These are phyloP conservation scores for Flaveria brownii DNA, from an alignment of 129 eudicot species.

Conservation along the genomic window DNA sequence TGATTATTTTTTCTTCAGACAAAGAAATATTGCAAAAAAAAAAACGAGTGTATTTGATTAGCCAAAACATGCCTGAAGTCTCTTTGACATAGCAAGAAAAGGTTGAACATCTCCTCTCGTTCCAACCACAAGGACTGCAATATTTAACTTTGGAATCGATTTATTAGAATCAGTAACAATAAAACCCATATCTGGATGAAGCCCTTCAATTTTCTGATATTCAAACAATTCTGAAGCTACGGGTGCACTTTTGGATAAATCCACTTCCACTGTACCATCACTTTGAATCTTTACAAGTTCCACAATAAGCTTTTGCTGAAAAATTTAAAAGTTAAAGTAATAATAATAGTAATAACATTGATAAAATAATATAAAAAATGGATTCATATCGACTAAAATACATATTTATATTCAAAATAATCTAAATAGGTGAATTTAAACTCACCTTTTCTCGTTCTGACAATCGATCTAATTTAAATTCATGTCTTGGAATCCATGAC, in stretches of 20 bases:
- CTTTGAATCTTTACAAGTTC: slow-evolving; percentile 72
- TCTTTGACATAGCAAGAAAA: slow-evolving; percentile 84
- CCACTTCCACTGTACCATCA: slow-evolving; percentile 88
- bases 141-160: slow-evolving; percentile 68
- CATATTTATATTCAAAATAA: background rate
- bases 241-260: slow-evolving; percentile 55
- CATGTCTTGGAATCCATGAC: slow-evolving; percentile 57
- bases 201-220: slow-evolving; percentile 59
- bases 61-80: slow-evolving; percentile 67
- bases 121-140: slow-evolving; percentile 90
- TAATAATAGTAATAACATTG: background rate
- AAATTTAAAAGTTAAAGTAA: background rate
- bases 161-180: slow-evolving; percentile 47
- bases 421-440: slow-evolving; percentile 15
- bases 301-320: slow-evolving; percentile 71
- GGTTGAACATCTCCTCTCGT: slow-evolving; percentile 99
- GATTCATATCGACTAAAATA: background rate
- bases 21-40: too few species aligned
- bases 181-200: slow-evolving; percentile 45
- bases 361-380: background rate
- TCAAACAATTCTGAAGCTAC: slow-evolving; percentile 74
- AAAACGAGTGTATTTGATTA: background rate
- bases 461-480: slow-evolving; percentile 68
- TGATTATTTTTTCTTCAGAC: background rate
- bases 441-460: slow-evolving; percentile 84